Evolutionary conservation across 2,329 filamentous ascomycete species (phyloP).

Genomic region (Blumeriella jaapii): DNA sequence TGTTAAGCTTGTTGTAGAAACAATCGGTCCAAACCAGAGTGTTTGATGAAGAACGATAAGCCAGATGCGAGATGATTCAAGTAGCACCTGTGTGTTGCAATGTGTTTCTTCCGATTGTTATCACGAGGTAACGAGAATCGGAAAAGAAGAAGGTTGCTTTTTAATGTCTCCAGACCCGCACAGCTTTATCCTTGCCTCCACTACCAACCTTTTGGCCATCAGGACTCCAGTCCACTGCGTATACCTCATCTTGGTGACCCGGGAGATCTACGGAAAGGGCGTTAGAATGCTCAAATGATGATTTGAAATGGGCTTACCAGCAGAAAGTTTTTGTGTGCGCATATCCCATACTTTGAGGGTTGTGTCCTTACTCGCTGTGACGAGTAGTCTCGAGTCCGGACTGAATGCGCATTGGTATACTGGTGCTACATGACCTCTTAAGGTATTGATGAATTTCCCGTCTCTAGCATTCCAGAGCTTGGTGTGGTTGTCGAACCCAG

Average conservation of each 20-base stretch:
- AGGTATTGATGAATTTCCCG: slow-evolving; percentile 71
- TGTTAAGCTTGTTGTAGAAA: too few species aligned
- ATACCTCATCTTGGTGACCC: slow-evolving; percentile 86
- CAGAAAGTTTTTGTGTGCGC: slow-evolving; percentile 65
- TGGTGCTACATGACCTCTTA: slow-evolving; percentile 80
- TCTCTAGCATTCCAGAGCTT: slow-evolving; percentile 78
- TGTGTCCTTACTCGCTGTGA: slow-evolving; percentile 77
- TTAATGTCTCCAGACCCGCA: slow-evolving; percentile 54
- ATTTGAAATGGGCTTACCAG: slow-evolving; percentile 22
- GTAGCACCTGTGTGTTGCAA: too few species aligned
- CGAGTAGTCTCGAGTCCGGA: slow-evolving; percentile 78
- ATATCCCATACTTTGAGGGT: slow-evolving; percentile 95
- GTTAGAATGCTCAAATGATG: background rate
- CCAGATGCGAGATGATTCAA: too few species aligned
- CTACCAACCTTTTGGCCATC: slow-evolving; percentile 83
- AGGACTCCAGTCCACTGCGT: slow-evolving; percentile 88
- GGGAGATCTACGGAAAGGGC: slow-evolving; percentile 52
- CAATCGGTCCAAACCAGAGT: too few species aligned
- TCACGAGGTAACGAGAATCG: too few species aligned
- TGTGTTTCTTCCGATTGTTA: too few species aligned
- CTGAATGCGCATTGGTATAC: slow-evolving; percentile 92
- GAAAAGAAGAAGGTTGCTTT: too few species aligned
- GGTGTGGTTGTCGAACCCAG: slow-evolving; percentile 88
- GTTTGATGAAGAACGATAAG: too few species aligned
- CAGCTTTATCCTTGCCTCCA: slow-evolving; percentile 83